Percentiles rank a stretch among this genome's conserved stretches.
Conservation (phyloP, 331 rosid genomes). For the Malus hybrid region DNA sequence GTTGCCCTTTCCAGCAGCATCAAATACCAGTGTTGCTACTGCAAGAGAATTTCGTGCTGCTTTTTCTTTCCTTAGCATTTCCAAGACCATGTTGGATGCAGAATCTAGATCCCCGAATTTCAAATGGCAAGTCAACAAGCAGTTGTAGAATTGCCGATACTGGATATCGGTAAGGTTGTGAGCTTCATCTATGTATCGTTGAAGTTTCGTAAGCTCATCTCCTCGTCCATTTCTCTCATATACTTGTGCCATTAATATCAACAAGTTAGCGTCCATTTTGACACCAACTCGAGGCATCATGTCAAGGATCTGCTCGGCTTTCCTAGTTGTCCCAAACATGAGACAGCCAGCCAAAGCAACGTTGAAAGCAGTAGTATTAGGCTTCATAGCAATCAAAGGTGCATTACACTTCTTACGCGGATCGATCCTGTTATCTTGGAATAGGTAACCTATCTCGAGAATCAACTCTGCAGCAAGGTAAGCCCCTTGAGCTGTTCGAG, state of each 20-base stretch:
- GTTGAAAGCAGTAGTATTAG: conserved; percentile 57
- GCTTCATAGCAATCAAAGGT: conserved; percentile 70
- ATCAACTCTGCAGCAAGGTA: conserved; percentile 77
- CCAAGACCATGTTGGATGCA: conserved; percentile 75
- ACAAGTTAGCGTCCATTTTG: conserved; percentile 54
- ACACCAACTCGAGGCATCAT: conserved; percentile 77
- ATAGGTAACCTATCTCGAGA: conserved; percentile 81
- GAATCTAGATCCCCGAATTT: conserved; percentile 75
- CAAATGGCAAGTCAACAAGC: conserved; percentile 74
- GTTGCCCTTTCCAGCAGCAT: conserved; percentile 22
- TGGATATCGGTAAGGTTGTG: conserved; percentile 57
- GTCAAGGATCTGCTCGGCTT: conserved; percentile 84
- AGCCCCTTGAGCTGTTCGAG: conserved; percentile 67
- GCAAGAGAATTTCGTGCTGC: conserved; percentile 61
- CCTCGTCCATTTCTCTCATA: conserved; percentile 73
- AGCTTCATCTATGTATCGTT: conserved; percentile 65
- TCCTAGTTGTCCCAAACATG: conserved; percentile 59
- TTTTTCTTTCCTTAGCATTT: conserved; percentile 73
- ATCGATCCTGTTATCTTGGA: conserved; percentile 72
- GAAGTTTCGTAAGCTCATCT: conserved; percentile 76
- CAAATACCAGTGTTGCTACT: conserved; percentile 34
- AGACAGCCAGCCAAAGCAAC: conserved; percentile 75
- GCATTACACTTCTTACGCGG: conserved; percentile 68
- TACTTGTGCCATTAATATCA: conserved; percentile 65
- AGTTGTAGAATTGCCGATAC: conserved; percentile 63